These are phyloP conservation scores for Elongisporangium anandrum DNA, from an alignment of 352 stramenopile species.

Conservation along the genomic window DNA sequence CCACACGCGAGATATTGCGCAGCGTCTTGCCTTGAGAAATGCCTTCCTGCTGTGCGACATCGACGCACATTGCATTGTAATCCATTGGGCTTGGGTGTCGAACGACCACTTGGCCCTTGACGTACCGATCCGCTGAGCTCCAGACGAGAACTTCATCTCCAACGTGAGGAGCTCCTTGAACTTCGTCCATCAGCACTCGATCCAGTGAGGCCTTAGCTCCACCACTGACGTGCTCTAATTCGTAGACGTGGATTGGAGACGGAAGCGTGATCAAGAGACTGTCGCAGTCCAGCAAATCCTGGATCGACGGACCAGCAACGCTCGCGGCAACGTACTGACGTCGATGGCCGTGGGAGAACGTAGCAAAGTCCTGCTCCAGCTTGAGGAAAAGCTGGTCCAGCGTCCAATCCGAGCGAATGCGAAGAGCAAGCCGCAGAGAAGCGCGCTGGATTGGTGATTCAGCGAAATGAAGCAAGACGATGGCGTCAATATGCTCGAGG, in stretches of 20 bases:
- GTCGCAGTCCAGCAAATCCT: slow-evolving; percentile 26
- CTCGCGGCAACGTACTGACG: slow-evolving; percentile 18
- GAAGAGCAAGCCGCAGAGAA: slow-evolving; percentile 18
- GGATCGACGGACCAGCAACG: slow-evolving; percentile 18
- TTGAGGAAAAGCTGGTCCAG: slow-evolving; percentile 36
- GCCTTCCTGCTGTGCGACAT: slow-evolving; percentile 16
- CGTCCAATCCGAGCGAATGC: slow-evolving; percentile 19
- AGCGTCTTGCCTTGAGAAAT: slow-evolving; percentile 7
- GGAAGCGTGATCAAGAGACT: slow-evolving; percentile 19
- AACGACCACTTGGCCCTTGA: slow-evolving; percentile 12
- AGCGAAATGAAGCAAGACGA: slow-evolving; percentile 32
- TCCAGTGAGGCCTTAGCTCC: background rate
- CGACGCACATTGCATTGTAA: slow-evolving; percentile 4
- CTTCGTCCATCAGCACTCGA: background rate
- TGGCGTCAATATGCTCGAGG: slow-evolving; percentile 15
- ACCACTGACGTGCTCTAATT: slow-evolving; percentile 18
- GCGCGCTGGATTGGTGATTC: slow-evolving; percentile 9
- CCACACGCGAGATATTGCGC: slow-evolving; percentile 4
- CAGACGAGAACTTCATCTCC: slow-evolving; percentile 15
- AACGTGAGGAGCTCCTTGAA: slow-evolving; percentile 2
- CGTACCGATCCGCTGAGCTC: slow-evolving; percentile 14
- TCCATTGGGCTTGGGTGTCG: background rate
- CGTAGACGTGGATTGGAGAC: slow-evolving; percentile 32
- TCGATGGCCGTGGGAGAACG: slow-evolving; percentile 6
- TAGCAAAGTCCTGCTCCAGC: slow-evolving; percentile 17